Conservation (phyloP, 805 yeast genomes). For the Saccharomycopsis sp. region DNA sequence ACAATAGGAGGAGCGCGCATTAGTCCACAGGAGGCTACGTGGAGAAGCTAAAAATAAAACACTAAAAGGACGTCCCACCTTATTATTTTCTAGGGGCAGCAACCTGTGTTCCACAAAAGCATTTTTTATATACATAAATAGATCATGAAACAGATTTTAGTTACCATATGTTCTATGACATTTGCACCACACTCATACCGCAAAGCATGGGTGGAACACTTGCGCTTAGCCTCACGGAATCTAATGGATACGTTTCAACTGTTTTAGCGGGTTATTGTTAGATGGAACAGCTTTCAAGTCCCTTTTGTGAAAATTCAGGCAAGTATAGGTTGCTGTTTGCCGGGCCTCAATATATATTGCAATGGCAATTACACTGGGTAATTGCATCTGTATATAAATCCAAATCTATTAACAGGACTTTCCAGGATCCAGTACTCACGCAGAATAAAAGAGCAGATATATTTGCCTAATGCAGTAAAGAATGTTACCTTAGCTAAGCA, state of each 20-base stretch:
- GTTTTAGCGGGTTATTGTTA: neutral
- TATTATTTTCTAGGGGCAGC: neutral
- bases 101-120: neutral
- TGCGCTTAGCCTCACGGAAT: neutral
- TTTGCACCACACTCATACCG: neutral
- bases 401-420: too few relatives aligned
- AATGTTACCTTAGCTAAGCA: neutral
- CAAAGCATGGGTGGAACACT: neutral
- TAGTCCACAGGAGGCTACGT: neutral
- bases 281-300: neutral
- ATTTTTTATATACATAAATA: neutral
- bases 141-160: neutral
- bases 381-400: too few relatives aligned
- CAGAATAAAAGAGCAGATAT: neutral
- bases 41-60: neutral
- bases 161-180: neutral
- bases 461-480: neutral
- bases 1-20: neutral
- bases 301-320: too few relatives aligned
- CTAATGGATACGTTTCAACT: neutral
- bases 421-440: neutral
- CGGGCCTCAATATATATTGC: too few relatives aligned
- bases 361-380: too few relatives aligned
- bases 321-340: too few relatives aligned
- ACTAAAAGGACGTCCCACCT: neutral